Evolutionary conservation across 2,329 filamentous ascomycete species (phyloP).

Genomic region (Epichloe uncinata): DNA sequence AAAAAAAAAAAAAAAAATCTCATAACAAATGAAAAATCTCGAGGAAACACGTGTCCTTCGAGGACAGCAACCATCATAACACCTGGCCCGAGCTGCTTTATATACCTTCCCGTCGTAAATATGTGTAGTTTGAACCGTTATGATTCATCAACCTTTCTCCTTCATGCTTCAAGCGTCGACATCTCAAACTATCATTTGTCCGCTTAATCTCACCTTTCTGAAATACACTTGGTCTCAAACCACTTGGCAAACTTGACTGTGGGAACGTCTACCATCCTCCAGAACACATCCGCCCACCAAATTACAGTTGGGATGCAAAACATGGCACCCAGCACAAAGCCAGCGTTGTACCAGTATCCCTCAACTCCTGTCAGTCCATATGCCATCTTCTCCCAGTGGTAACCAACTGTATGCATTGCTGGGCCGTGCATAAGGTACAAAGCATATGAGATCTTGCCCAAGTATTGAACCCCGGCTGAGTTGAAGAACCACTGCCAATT

Average conservation of each 20-base stretch:
- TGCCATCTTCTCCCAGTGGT: conserved; percentile 34
- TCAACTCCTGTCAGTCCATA: conserved; percentile 35
- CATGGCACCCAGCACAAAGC: conserved; percentile 31
- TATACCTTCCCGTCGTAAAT: background rate
- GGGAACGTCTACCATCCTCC: conserved; percentile 40
- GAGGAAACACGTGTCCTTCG: background rate
- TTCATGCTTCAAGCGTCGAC: background rate
- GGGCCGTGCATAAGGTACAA: conserved; percentile 50
- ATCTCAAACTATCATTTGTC: background rate
- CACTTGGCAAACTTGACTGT: conserved; percentile 43
- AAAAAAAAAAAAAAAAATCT: background rate
- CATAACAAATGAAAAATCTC: no score
- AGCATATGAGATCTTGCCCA: conserved; percentile 47
- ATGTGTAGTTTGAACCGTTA: background rate
- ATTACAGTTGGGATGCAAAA: conserved; percentile 39
- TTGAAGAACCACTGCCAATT: conserved; percentile 39
- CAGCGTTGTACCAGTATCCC: conserved; percentile 29
- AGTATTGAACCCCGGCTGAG: conserved; percentile 36
- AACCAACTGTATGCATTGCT: conserved; percentile 38
- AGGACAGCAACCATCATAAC: background rate
- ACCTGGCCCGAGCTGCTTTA: background rate
- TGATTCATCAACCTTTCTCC: background rate
- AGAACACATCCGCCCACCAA: conserved; percentile 43
- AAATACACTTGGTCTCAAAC: conserved; percentile 32
- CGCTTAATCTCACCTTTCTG: conserved; percentile 12